Evolutionary conservation across 2,329 filamentous ascomycete species (phyloP).

Genomic region (Didymella segeticola): DNA sequence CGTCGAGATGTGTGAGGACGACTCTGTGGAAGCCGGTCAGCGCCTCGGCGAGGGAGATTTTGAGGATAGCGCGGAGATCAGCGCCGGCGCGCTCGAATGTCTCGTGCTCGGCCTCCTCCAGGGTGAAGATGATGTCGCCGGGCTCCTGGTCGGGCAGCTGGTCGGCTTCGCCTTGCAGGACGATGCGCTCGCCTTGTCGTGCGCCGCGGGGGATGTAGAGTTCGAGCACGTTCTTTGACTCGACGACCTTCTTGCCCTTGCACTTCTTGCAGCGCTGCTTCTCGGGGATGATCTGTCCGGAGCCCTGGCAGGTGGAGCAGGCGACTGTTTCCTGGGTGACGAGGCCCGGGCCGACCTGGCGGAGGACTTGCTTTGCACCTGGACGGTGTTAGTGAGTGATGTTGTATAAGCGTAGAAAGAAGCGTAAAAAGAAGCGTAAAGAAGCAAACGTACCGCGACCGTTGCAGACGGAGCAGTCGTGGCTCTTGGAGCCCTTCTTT

Average conservation of each 20-base stretch:
- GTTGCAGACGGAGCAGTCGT: conserved; percentile 82
- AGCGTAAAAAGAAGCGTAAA: too few species aligned
- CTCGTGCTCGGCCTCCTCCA: conserved; percentile 82
- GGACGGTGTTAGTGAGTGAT: conserved; percentile 24
- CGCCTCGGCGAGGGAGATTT: conserved; percentile 82
- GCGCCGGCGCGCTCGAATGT: conserved; percentile 82
- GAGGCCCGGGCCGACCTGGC: conserved; percentile 84
- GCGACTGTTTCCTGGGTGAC: conserved; percentile 79
- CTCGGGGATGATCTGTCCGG: conserved; percentile 87
- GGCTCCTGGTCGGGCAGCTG: conserved; percentile 88
- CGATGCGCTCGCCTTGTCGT: conserved; percentile 82
- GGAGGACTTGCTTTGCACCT: conserved; percentile 76
- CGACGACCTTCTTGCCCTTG: conserved; percentile 86
- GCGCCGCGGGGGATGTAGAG: conserved; percentile 91
- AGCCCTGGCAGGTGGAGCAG: conserved; percentile 83
- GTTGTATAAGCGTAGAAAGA: too few species aligned
- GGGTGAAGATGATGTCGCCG: conserved; percentile 89
- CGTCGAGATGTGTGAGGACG: conserved; percentile 91
- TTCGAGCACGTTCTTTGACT: conserved; percentile 93
- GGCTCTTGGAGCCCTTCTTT: conserved; percentile 87
- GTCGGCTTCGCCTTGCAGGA: conserved; percentile 91
- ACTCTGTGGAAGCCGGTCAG: conserved; percentile 89
- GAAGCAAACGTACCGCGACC: conserved; percentile 66
- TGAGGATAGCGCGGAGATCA: conserved; percentile 82
- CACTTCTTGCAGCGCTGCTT: conserved; percentile 99